These are phyloP conservation scores for Obelidium mucronatum DNA, from an alignment of 192 early-diverging fungal genomes.

Conservation along the genomic window DNA sequence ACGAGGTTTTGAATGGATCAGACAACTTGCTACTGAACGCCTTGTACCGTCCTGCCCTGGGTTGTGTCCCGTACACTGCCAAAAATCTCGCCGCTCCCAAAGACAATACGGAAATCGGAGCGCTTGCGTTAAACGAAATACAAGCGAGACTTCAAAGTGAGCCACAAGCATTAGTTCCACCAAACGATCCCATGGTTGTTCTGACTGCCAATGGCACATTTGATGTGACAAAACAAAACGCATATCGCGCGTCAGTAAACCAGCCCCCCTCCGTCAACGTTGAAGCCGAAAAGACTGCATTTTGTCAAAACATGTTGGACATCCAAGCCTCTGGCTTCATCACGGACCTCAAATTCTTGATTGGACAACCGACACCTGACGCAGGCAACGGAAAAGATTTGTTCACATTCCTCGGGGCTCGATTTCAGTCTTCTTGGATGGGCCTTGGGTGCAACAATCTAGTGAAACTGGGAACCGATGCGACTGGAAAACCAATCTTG, in stretches of 20 bases:
- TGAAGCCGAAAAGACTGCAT: neutral
- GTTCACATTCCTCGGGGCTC: constrained; percentile 35
- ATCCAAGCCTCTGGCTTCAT: constrained; percentile 25
- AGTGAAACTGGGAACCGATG: neutral
- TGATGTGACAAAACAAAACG: constrained; percentile 18
- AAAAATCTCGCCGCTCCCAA: constrained; percentile 45
- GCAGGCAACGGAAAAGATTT: constrained; percentile 20
- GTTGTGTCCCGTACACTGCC: constrained; percentile 45
- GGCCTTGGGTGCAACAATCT: constrained; percentile 26
- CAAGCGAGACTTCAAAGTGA: constrained; percentile 42
- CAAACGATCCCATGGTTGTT: constrained; percentile 47
- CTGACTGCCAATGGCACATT: constrained; percentile 1
- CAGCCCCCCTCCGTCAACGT: neutral
- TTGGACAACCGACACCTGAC: constrained; percentile 16
- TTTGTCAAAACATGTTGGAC: constrained; percentile 25
- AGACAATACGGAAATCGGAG: neutral
- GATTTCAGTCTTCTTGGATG: constrained; percentile 15
- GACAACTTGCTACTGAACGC: constrained; percentile 48
- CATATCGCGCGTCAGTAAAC: constrained; percentile 14
- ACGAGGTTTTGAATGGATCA: constrained; percentile 41
- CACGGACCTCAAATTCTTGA: constrained; percentile 31
- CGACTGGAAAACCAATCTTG: neutral
- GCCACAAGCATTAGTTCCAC: constrained; percentile 47
- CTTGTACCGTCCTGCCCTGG: constrained; percentile 38
- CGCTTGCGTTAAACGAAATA: constrained; percentile 48